Evolutionary conservation across 345 rosid genomes (phyloP).

Genomic region (Brassica cretica): DNA sequence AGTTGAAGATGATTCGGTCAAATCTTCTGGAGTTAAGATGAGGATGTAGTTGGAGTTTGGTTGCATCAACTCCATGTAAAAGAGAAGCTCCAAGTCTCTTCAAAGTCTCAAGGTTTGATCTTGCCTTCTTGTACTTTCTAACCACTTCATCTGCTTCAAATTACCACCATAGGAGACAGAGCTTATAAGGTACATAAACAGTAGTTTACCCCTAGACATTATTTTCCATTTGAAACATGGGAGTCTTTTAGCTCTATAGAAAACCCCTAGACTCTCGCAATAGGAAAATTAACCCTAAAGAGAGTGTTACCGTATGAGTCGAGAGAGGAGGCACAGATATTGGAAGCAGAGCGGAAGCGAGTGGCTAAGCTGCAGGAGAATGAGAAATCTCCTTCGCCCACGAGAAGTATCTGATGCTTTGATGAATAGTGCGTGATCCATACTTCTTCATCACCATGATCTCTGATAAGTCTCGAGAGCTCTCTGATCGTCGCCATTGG

Average conservation of each 20-base stretch:
- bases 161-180: background rate
- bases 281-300: background rate
- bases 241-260: background rate
- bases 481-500: conserved; percentile 7
- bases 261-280: background rate
- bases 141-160: conserved; percentile 41
- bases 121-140: conserved; percentile 49
- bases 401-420: conserved; percentile 48
- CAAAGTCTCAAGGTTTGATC: conserved; percentile 43
- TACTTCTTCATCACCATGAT: conserved; percentile 12
- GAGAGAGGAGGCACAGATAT: conserved; percentile 58
- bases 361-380: conserved; percentile 48
- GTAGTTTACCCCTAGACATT: no score
- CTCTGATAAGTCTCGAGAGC: conserved; percentile 1
- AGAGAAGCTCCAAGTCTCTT: conserved; percentile 46
- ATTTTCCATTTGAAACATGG: background rate
- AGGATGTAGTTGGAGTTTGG: conserved; percentile 42
- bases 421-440: conserved; percentile 53
- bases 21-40: conserved; percentile 43
- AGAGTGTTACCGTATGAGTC: conserved; percentile 54
- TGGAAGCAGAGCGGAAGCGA: conserved; percentile 53
- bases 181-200: background rate
- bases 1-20: conserved; percentile 54
- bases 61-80: conserved; percentile 60
- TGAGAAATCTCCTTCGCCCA: conserved; percentile 73